Percentiles rank a stretch among this genome's conserved stretches.
Evolutionary conservation across 1,284 basidiomycete genomes (phyloP).

Genomic region (Cystobasidium sp.): DNA sequence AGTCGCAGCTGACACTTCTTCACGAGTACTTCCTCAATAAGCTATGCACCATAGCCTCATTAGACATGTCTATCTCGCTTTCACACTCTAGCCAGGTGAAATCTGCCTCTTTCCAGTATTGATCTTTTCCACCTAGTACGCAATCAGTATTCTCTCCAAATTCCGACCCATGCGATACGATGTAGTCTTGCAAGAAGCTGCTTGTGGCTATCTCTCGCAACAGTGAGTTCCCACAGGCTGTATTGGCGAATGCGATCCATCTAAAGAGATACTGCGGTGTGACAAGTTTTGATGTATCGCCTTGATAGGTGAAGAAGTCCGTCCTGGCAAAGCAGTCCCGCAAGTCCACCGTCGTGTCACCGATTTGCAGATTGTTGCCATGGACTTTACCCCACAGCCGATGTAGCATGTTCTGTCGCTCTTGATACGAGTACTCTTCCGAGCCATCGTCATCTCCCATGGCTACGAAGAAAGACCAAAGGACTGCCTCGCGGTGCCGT

Average conservation of each 20-base stretch:
- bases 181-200: neutral
- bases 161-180: neutral
- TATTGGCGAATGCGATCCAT: constrained; percentile 17
- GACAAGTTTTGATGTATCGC: neutral
- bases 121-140: neutral
- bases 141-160: neutral
- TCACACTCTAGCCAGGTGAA: neutral
- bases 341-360: constrained; percentile 13
- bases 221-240: constrained; percentile 18
- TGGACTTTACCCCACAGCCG: neutral
- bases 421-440: constrained; percentile 18
- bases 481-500: constrained; percentile 34
- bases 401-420: constrained; percentile 7
- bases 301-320: constrained; percentile 10
- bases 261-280: constrained; percentile 20
- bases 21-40: no score
- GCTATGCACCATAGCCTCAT: neutral
- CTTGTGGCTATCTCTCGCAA: neutral
- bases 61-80: neutral
- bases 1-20: no score
- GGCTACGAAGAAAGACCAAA: constrained; percentile 39
- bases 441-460: constrained; percentile 22
- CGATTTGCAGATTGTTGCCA: constrained; percentile 3
- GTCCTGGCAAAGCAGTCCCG: constrained; percentile 19
- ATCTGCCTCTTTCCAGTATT: neutral